Evolutionary conservation across 495 filamentous ascomycete genomes (phyloP).

Genomic region (Podospora pseudoanserina): DNA sequence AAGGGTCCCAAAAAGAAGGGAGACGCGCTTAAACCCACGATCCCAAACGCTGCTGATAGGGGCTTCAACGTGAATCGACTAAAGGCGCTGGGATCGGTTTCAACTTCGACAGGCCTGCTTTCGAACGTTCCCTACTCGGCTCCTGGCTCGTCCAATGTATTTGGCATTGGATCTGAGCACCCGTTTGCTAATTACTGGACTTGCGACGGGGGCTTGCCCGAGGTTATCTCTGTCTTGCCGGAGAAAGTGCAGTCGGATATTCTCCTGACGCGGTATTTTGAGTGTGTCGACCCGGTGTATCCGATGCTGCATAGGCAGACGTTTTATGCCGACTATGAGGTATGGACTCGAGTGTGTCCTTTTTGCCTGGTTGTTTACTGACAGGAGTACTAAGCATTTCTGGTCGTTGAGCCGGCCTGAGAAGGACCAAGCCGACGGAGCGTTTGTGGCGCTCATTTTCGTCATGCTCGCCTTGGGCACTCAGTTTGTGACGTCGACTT

Average conservation of each 20-base stretch:
- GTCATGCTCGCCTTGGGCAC: slow-evolving; percentile 69
- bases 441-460: slow-evolving; percentile 62
- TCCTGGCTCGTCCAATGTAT: slow-evolving; percentile 61
- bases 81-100: slow-evolving; percentile 39
- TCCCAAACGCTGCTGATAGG: slow-evolving; percentile 48
- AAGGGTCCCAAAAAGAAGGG: slow-evolving; percentile 52
- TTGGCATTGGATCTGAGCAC: slow-evolving; percentile 63
- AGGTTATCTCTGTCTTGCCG: slow-evolving; percentile 66
- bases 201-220: slow-evolving; percentile 62
- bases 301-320: slow-evolving; percentile 64
- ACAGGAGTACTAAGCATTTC: slow-evolving; percentile 40
- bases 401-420: slow-evolving; percentile 54
- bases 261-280: slow-evolving; percentile 64
- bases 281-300: slow-evolving; percentile 70
- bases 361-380: neutral
- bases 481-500: slow-evolving; percentile 61
- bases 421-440: slow-evolving; percentile 51
- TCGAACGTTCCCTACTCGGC: slow-evolving; percentile 64
- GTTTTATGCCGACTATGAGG: slow-evolving; percentile 66
- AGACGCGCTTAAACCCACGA: slow-evolving; percentile 23
- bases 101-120: slow-evolving; percentile 56
- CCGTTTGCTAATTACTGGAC: slow-evolving; percentile 78
- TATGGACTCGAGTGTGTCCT: neutral
- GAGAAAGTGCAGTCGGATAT: slow-evolving; percentile 70
- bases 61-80: slow-evolving; percentile 37